phyloP scores from a whole-genome alignment of 805 yeast genomes.

The Starmera dryadoides region DNA sequence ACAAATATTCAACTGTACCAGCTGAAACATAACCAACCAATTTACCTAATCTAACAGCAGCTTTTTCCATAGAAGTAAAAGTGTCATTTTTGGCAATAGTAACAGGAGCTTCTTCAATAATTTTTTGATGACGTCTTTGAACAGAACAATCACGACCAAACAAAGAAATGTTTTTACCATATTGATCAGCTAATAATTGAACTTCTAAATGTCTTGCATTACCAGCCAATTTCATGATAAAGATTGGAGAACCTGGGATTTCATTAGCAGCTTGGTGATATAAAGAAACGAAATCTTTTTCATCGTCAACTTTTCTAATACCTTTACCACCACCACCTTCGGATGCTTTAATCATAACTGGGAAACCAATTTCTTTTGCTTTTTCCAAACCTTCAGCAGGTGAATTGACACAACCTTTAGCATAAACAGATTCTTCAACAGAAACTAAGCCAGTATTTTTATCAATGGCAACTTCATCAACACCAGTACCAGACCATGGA shows the following conservation, averaged over 20 bases:
- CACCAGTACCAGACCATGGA: conserved; percentile 99
- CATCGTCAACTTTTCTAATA: conserved; percentile 89
- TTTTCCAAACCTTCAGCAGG: conserved; percentile 86
- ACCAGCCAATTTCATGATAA: conserved; percentile 96
- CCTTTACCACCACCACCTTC: conserved; percentile 99
- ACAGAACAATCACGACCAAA: conserved; percentile 99
- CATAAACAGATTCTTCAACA: conserved; percentile 76
- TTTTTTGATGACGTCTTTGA: conserved; percentile 98
- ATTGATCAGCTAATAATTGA: conserved; percentile 95
- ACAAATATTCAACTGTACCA: conserved; percentile 97
- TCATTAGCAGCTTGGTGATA: conserved; percentile 95
- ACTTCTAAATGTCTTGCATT: conserved; percentile 98
- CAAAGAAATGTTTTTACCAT: conserved; percentile 93
- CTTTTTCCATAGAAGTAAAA: conserved; percentile 87
- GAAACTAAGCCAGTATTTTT: conserved; percentile 70
- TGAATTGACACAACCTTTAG: conserved; percentile 77
- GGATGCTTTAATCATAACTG: conserved; percentile 98
- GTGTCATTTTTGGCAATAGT: conserved; percentile 86
- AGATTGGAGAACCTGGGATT: conserved; percentile 98
- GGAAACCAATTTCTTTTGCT: conserved; percentile 89
- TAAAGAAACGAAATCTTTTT: conserved; percentile 64
- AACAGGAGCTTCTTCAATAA: conserved; percentile 98
- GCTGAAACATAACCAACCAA: conserved; percentile 98
- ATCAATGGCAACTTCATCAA: conserved; percentile 72
- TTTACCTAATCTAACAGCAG: conserved; percentile 95